Evolutionary conservation across 805 yeast species (phyloP).

Genomic region (Yamadazyma nakazawae): DNA sequence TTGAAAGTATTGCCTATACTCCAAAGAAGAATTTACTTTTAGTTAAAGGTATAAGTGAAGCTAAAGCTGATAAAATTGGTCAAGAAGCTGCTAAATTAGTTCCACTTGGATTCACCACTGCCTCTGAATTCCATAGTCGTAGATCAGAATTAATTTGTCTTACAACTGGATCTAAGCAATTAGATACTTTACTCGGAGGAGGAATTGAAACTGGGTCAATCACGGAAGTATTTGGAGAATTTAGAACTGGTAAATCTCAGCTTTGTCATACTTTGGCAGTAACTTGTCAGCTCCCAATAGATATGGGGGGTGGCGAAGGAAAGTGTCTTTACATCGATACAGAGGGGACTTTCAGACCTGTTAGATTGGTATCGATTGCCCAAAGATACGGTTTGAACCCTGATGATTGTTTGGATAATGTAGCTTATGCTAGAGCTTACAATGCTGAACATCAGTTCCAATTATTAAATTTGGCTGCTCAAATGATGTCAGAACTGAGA

Average conservation of each 20-base stretch:
- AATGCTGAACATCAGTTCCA: conserved; percentile 95
- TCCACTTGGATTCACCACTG: conserved; percentile 97
- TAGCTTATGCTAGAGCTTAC: conserved; percentile 95
- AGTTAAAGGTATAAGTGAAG: conserved; percentile 92
- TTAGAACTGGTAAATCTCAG: conserved; percentile 96
- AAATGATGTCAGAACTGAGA: conserved; percentile 93
- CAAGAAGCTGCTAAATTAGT: conserved; percentile 82
- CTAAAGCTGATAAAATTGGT: conserved; percentile 84
- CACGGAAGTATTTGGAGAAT: conserved; percentile 95
- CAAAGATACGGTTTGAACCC: conserved; percentile 88
- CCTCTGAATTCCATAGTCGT: conserved; percentile 87
- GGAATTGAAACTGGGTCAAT: conserved; percentile 97
- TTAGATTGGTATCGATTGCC: conserved; percentile 84
- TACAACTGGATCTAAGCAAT: conserved; percentile 92
- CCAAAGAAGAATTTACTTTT: conserved; percentile 74
- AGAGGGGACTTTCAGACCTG: conserved; percentile 95
- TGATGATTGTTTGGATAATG: conserved; percentile 92
- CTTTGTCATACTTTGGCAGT: conserved; percentile 95
- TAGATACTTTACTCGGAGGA: conserved; percentile 91
- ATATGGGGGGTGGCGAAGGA: conserved; percentile 98
- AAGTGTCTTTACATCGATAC: conserved; percentile 94
- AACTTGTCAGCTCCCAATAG: conserved; percentile 93
- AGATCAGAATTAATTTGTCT: conserved; percentile 87
- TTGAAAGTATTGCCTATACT: conserved; percentile 89
- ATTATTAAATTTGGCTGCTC: conserved; percentile 83